These are phyloP conservation scores for Talaromyces amestolkiae DNA, from an alignment of 2,329 filamentous ascomycete species.

Conservation along the genomic window DNA sequence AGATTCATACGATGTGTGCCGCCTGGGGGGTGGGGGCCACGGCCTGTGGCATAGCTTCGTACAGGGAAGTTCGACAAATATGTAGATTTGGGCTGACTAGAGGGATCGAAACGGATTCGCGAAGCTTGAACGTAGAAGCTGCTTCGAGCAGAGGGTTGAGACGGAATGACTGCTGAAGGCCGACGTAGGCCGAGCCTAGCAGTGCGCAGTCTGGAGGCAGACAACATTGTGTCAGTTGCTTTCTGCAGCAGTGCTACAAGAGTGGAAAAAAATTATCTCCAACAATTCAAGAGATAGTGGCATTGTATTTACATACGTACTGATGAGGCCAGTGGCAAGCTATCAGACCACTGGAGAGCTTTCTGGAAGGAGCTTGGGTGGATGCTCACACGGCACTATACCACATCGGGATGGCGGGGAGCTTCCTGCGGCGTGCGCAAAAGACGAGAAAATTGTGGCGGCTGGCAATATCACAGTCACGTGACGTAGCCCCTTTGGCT, in stretches of 20 bases:
- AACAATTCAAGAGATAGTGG: no score
- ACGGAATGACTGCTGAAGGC: conserved; percentile 25
- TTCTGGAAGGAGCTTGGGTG: conserved; percentile 33
- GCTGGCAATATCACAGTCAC: conserved; percentile 25
- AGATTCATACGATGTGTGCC: conserved; percentile 94
- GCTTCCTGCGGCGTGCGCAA: neutral
- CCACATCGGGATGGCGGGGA: neutral
- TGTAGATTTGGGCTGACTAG: conserved; percentile 13
- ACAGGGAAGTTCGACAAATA: neutral
- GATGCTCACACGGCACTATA: neutral
- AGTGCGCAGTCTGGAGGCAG: conserved; percentile 32
- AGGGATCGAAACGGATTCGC: conserved; percentile 19
- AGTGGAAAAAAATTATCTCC: neutral
- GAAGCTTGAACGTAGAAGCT: conserved; percentile 22
- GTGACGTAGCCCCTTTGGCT: conserved; percentile 23
- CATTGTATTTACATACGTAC: neutral
- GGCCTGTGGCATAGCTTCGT: conserved; percentile 53
- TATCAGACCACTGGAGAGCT: conserved; percentile 22
- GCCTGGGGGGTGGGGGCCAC: conserved; percentile 76
- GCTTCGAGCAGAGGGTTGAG: conserved; percentile 25
- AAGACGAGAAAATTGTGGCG: conserved; percentile 11
- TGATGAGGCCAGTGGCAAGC: conserved; percentile 6
- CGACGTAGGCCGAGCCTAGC: conserved; percentile 32
- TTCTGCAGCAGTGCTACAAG: conserved; percentile 3
- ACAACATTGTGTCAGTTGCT: conserved; percentile 26